Percentiles rank a stretch among this genome's conserved stretches.
phyloP scores from a whole-genome alignment of 1,139 yeast species.

The Nematodospora anomalae region DNA sequence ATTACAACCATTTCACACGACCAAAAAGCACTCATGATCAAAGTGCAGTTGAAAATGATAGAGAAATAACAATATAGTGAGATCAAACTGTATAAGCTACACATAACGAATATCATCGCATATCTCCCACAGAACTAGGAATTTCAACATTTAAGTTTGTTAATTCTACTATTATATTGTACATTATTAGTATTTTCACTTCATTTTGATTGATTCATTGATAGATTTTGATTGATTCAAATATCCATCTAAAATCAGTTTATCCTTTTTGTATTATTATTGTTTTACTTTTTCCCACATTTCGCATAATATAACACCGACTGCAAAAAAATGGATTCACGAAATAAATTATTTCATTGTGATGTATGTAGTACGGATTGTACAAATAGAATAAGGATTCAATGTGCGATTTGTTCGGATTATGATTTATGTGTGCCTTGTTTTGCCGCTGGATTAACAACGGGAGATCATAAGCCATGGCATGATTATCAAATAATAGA shows the following conservation, averaged over 20 bases:
- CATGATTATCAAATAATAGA: slow-evolving; percentile 92
- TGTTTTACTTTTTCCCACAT: slow-evolving; percentile 1
- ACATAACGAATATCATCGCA: background rate
- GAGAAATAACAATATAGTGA: too few relatives aligned
- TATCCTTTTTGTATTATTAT: slow-evolving; percentile 2
- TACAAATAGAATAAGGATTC: slow-evolving; percentile 83
- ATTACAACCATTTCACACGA: too few relatives aligned
- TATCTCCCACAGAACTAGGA: background rate
- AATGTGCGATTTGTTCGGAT: slow-evolving; percentile 90
- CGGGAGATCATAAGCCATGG: slow-evolving; percentile 90
- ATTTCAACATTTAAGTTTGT: slow-evolving; percentile 1
- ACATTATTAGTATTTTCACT: slow-evolving; percentile 10
- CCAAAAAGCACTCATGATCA: too few relatives aligned
- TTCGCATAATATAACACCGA: slow-evolving; percentile 1
- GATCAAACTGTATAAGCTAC: background rate
- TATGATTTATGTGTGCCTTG: slow-evolving; percentile 97
- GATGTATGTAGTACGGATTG: slow-evolving; percentile 95
- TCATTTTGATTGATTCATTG: slow-evolving; percentile 19
- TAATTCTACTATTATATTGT: slow-evolving; percentile 2
- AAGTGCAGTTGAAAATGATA: too few relatives aligned
- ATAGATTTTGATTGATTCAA: slow-evolving; percentile 14
- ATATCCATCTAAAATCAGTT: background rate
- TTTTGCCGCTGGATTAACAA: slow-evolving; percentile 77
- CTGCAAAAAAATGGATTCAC: slow-evolving; percentile 24
- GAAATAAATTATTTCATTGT: slow-evolving; percentile 71